These are phyloP conservation scores for Cyclanthera cordifolia DNA, from an alignment of 306 rosid species.

Conservation along the genomic window DNA sequence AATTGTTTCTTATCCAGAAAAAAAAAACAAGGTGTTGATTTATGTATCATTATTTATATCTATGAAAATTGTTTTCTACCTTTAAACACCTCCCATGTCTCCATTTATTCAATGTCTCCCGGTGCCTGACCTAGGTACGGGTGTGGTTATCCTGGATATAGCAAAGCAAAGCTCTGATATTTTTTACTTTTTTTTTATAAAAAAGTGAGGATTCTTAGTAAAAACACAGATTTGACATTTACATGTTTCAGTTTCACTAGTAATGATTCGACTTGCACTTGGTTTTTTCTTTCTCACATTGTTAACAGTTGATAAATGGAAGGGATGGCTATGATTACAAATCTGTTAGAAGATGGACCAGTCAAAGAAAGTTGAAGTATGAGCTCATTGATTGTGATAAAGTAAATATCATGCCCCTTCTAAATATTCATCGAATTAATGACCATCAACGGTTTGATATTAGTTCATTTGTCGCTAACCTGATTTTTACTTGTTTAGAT, in stretches of 20 bases:
- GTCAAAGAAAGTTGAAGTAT: slow-evolving; percentile 65
- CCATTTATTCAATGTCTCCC: no score
- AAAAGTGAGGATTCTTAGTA: background rate
- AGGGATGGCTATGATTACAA: slow-evolving; percentile 66
- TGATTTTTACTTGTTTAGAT: slow-evolving; percentile 37
- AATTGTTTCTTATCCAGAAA: no score
- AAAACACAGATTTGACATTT: background rate
- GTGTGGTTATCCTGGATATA: no score
- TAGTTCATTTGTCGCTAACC: slow-evolving; percentile 9
- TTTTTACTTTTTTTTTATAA: no score
- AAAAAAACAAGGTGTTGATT: no score
- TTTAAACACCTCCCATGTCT: no score
- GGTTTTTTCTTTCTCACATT: background rate
- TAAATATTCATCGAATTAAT: no score
- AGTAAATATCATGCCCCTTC: slow-evolving; percentile 25
- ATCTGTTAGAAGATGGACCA: slow-evolving; percentile 90
- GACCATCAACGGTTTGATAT: no score
- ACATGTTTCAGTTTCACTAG: background rate
- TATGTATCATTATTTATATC: no score
- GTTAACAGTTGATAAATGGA: slow-evolving; percentile 55
- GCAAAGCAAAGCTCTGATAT: no score
- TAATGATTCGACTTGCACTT: background rate
- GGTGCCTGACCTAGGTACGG: no score
- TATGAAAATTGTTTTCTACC: no score
- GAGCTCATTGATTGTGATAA: slow-evolving; percentile 73